Evolutionary conservation across 148 eudicot genomes (phyloP).

Genomic region (Heliosperma pusillum): DNA sequence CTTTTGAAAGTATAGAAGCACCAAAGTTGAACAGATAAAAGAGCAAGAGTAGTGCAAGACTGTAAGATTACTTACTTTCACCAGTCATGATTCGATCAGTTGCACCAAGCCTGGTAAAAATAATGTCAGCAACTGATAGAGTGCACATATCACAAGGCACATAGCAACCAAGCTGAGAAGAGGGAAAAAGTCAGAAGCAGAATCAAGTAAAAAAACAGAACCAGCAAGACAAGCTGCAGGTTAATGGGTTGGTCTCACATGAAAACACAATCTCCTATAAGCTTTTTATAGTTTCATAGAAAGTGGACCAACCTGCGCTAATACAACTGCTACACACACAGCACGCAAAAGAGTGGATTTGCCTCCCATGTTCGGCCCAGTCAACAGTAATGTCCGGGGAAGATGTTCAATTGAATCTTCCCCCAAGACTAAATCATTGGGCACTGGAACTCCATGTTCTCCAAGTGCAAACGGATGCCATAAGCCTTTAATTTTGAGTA

Average conservation of each 20-base stretch:
- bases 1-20: background rate
- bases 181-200: conserved; percentile 13
- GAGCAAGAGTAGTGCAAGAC: conserved; percentile 5
- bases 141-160: conserved; percentile 78
- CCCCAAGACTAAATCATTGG: conserved; percentile 78
- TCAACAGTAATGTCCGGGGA: conserved; percentile 81
- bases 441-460: conserved; percentile 75
- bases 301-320: conserved; percentile 74
- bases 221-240: background rate
- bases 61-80: conserved; percentile 70
- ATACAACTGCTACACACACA: conserved; percentile 75
- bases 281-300: background rate
- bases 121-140: conserved; percentile 79
- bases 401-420: conserved; percentile 41
- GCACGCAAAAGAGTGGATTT: conserved; percentile 96
- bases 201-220: background rate
- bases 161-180: conserved; percentile 86
- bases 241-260: background rate
- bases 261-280: background rate
- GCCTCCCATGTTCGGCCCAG: conserved; percentile 99
- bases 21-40: conserved; percentile 4
- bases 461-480: conserved; percentile 95
- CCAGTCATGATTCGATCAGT: conserved; percentile 97
- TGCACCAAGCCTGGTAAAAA: conserved; percentile 97
- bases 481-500: conserved; percentile 66